These are phyloP conservation scores for Cutaneotrichosporon mucoides DNA, from an alignment of 1,284 basidiomycete genomes.

Conservation along the genomic window DNA sequence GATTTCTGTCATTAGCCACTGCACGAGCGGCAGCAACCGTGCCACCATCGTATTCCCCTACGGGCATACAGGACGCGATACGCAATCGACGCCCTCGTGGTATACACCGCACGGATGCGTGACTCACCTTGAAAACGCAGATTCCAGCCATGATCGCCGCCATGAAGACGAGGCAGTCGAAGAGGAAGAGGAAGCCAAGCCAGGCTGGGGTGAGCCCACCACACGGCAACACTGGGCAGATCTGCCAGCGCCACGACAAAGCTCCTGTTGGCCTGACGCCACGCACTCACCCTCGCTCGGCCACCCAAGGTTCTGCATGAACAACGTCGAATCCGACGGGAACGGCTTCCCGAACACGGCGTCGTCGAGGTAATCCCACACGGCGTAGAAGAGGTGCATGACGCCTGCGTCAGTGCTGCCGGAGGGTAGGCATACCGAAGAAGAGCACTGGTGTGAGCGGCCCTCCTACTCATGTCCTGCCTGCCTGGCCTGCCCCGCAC, in stretches of 20 bases:
- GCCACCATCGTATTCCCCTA: no score
- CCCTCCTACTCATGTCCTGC: no score
- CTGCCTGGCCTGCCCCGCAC: no score
- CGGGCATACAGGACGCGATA: no score
- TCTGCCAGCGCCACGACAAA: no score
- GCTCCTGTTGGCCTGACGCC: no score
- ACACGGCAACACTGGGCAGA: no score
- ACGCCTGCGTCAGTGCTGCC: constrained; percentile 23
- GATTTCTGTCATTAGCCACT: constrained; percentile 21
- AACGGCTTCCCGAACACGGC: constrained; percentile 46
- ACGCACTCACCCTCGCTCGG: constrained; percentile 35
- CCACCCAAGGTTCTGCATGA: constrained; percentile 34
- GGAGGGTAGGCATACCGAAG: constrained; percentile 5
- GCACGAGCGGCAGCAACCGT: neutral
- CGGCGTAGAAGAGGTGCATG: constrained; percentile 48
- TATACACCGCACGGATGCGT: neutral
- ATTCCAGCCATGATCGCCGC: constrained; percentile 48
- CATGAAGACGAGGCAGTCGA: constrained; percentile 39
- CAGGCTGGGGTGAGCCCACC: constrained; percentile 32
- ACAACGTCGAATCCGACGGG: constrained; percentile 46
- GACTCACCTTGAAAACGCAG: constrained; percentile 33
- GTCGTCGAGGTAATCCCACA: constrained; percentile 50
- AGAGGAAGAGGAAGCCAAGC: constrained; percentile 41
- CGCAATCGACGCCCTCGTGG: no score
- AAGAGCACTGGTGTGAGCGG: constrained; percentile 17